Evolutionary conservation across 176 grass and related monocot species (phyloP).

Genomic region (Lolium rigidum): DNA sequence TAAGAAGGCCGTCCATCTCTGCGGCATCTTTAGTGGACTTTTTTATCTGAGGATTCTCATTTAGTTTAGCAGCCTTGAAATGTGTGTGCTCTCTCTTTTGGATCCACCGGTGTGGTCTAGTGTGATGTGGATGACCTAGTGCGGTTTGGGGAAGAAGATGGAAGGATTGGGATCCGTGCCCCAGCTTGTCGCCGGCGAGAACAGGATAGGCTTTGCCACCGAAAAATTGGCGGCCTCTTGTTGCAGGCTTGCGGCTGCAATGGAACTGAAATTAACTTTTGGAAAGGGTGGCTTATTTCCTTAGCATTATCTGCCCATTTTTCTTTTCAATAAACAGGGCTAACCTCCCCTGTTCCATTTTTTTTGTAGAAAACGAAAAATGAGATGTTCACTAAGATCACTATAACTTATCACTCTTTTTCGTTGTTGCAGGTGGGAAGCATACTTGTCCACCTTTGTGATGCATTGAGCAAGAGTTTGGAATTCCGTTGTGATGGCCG

Average conservation of each 20-base stretch:
- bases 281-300: not conserved
- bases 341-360: not conserved
- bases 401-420: not conserved
- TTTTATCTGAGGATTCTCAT: not conserved
- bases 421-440: constrained; percentile 27
- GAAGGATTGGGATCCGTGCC: not conserved
- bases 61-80: not conserved
- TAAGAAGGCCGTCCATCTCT: not conserved
- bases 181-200: not conserved
- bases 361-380: not conserved
- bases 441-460: not conserved
- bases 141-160: not conserved
- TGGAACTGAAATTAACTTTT: not conserved
- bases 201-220: not conserved
- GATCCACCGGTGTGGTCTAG: not conserved
- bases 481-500: constrained; percentile 50
- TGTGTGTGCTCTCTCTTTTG: not conserved
- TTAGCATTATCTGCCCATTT: not conserved
- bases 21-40: not conserved
- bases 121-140: not conserved
- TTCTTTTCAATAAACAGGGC: not conserved
- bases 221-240: not conserved
- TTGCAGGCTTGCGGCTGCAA: not conserved
- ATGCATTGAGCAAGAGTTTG: constrained; percentile 24
- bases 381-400: not conserved